Evolutionary conservation across 2,329 filamentous ascomycete genomes (phyloP).

Genomic region (Graphilbum ipis-grandicollis): DNA sequence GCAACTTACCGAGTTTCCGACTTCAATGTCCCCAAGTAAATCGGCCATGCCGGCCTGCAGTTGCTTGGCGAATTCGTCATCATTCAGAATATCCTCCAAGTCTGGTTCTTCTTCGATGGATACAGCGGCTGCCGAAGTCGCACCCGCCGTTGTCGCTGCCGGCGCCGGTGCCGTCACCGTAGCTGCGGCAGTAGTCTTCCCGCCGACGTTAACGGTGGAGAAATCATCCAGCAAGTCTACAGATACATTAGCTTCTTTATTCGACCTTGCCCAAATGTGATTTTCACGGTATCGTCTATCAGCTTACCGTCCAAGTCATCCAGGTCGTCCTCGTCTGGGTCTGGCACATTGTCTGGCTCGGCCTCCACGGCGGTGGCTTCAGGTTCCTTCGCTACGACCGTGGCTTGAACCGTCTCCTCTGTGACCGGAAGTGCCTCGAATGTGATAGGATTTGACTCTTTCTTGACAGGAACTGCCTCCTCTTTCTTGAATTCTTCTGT

Average conservation of each 20-base stretch:
- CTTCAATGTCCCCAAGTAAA: conserved; percentile 55
- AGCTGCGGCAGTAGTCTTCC: conserved; percentile 19
- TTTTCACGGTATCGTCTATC: no score
- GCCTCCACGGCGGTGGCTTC: no score
- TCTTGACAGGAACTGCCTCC: no score
- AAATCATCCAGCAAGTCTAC: conserved; percentile 89
- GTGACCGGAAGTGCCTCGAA: no score
- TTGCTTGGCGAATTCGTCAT: conserved; percentile 68
- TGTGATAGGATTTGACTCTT: no score
- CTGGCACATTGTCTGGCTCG: conserved; percentile 45
- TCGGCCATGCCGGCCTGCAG: conserved; percentile 83
- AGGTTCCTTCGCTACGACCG: no score
- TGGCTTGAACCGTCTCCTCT: no score
- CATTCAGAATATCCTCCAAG: conserved; percentile 31
- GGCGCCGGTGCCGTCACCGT: conserved; percentile 7
- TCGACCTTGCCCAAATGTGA: neutral
- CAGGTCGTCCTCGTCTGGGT: conserved; percentile 82
- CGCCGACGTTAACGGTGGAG: conserved; percentile 42
- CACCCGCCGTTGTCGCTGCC: conserved; percentile 2
- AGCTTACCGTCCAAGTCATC: conserved; percentile 71
- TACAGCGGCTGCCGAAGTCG: neutral
- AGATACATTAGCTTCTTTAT: neutral
- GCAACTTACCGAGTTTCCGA: conserved; percentile 25
- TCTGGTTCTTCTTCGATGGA: conserved; percentile 6
- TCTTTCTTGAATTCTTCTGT: no score